Conservation (phyloP, 441 rosid species). For the Pelargonium citronellum region DNA sequence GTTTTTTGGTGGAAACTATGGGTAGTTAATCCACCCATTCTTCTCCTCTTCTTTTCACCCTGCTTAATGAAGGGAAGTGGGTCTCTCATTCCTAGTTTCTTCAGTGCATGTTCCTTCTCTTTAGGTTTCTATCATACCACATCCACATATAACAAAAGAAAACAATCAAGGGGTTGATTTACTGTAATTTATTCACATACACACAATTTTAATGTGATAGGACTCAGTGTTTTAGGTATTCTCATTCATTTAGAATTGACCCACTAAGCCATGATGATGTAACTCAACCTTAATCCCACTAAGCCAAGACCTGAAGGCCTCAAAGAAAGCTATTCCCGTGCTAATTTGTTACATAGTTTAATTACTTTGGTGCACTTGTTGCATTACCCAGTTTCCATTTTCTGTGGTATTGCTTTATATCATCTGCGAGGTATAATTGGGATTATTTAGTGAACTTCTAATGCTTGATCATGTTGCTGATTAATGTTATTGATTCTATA, state of each 20-base stretch:
- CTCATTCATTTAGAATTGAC: neutral
- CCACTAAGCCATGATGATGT: neutral
- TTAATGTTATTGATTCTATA: neutral
- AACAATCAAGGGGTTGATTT: too few species aligned
- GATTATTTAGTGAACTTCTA: neutral
- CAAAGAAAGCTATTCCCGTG: neutral
- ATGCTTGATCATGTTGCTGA: neutral
- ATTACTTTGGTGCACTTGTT: neutral
- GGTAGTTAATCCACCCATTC: neutral
- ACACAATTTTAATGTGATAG: neutral
- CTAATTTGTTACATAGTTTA: neutral
- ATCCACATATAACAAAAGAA: too few species aligned
- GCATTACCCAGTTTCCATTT: neutral
- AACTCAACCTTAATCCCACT: slow-evolving; percentile 1
- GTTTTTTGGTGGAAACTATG: neutral
- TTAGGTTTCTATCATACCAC: neutral
- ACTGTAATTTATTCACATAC: too few species aligned
- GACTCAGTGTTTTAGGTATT: neutral
- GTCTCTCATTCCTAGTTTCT: neutral
- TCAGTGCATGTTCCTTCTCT: neutral
- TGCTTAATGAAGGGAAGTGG: neutral
- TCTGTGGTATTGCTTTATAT: neutral
- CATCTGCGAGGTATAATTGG: neutral
- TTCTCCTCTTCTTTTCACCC: neutral
- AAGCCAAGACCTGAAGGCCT: slow-evolving; percentile 2